These are phyloP conservation scores for Boletus mariae DNA, from an alignment of 1,284 basidiomycete genomes.

Conservation along the genomic window DNA sequence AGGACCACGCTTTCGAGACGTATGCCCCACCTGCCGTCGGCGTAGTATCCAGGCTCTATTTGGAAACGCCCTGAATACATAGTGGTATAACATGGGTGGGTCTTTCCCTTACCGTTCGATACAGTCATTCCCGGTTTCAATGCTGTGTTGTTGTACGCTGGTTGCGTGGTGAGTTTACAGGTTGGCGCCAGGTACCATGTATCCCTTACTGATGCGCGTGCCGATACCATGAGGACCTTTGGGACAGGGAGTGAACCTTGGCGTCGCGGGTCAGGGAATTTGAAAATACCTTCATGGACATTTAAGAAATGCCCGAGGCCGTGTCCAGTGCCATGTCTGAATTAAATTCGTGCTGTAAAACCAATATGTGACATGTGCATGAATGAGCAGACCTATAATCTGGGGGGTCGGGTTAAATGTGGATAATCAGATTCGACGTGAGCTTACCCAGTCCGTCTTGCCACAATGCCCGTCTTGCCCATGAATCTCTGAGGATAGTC, in stretches of 20 bases:
- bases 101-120: slow-evolving; percentile 61
- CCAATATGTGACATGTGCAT: not conserved
- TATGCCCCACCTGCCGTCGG: slow-evolving; percentile 89
- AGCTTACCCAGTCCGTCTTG: slow-evolving; percentile 79
- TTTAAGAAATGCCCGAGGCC: slow-evolving; percentile 92
- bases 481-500: slow-evolving; percentile 62
- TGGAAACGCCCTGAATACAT: not conserved
- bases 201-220: slow-evolving; percentile 58
- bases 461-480: slow-evolving; percentile 86
- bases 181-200: not conserved
- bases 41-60: slow-evolving; percentile 89
- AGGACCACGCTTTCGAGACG: slow-evolving; percentile 89
- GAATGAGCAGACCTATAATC: slow-evolving; percentile 40
- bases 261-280: not conserved
- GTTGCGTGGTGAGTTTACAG: not conserved
- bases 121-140: slow-evolving; percentile 85
- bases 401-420: slow-evolving; percentile 15
- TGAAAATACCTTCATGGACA: slow-evolving; percentile 73
- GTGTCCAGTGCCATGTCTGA: slow-evolving; percentile 87
- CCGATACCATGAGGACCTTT: slow-evolving; percentile 84
- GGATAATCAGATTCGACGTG: not conserved
- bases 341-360: slow-evolving; percentile 1
- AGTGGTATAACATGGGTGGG: not conserved
- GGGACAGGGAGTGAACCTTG: not conserved
- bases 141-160: slow-evolving; percentile 64